A percentile compares a stretch with the other conserved stretches of the same genome.
phyloP scores from a whole-genome alignment of 2,329 filamentous ascomycete species.

The Microcyclosporella mali region DNA sequence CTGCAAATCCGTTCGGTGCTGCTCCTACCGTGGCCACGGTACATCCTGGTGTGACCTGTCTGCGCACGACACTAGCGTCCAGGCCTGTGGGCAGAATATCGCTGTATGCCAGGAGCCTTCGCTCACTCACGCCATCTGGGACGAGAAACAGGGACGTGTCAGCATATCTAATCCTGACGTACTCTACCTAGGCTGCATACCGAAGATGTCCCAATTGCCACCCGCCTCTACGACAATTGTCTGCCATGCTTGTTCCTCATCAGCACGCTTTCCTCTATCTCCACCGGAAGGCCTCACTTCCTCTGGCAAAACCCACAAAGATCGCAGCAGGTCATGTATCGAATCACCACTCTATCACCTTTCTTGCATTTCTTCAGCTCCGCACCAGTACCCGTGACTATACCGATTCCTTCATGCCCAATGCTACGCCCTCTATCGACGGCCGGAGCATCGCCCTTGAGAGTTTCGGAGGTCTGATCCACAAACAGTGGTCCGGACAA shows the following conservation, averaged over 20 bases:
- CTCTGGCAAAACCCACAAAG: constrained; percentile 46
- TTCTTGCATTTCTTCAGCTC: constrained; percentile 43
- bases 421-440: constrained; percentile 43
- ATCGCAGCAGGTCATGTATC: constrained; percentile 45
- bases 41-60: constrained; percentile 46
- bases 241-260: constrained; percentile 40
- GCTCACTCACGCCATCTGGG: constrained; percentile 38
- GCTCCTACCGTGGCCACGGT: constrained; percentile 51
- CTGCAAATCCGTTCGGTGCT: constrained; percentile 52
- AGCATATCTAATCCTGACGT: constrained; percentile 48
- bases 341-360: constrained; percentile 46
- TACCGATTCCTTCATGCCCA: constrained; percentile 51
- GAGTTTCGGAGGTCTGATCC: constrained; percentile 49
- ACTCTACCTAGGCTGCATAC: constrained; percentile 53
- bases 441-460: constrained; percentile 49
- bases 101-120: constrained; percentile 45
- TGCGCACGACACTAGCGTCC: constrained; percentile 50
- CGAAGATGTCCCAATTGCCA: constrained; percentile 32
- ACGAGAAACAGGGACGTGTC: constrained; percentile 44
- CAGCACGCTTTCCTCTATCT: background rate
- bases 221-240: constrained; percentile 49
- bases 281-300: constrained; percentile 4
- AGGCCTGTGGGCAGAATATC: constrained; percentile 54
- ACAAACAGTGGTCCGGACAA: constrained; percentile 27
- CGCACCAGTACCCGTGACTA: constrained; percentile 41